These are phyloP conservation scores for Chloropicon primus DNA, from an alignment of 139 green algal genomes.

Conservation along the genomic window DNA sequence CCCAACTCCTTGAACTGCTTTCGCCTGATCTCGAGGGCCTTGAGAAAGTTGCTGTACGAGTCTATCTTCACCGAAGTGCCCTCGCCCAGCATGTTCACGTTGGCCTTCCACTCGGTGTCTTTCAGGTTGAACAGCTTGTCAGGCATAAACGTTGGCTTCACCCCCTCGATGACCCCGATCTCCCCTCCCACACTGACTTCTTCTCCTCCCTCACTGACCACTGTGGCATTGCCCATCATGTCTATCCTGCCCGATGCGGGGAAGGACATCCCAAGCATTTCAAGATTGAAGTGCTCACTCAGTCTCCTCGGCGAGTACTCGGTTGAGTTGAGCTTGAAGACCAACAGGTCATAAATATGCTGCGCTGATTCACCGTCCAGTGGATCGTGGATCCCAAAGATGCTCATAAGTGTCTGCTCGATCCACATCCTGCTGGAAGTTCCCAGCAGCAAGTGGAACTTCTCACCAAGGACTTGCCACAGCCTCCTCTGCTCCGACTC, in stretches of 20 bases:
- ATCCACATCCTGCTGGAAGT: neutral
- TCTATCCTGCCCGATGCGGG: neutral
- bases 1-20: neutral
- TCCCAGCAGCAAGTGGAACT: neutral
- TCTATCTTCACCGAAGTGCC: neutral
- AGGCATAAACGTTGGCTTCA: neutral
- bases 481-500: neutral
- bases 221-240: neutral
- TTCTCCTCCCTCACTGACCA: neutral
- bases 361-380: neutral
- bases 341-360: neutral
- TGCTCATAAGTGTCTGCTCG: neutral
- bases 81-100: neutral
- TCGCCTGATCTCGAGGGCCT: neutral
- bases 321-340: neutral
- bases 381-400: neutral
- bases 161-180: neutral
- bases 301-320: neutral
- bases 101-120: neutral
- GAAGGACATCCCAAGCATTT: neutral
- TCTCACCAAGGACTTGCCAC: neutral
- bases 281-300: neutral
- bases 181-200: neutral
- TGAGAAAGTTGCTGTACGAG: neutral
- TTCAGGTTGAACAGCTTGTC: neutral